These are phyloP conservation scores for Lentinula sp. DNA, from an alignment of 768 basidiomycete genomes.

Conservation along the genomic window DNA sequence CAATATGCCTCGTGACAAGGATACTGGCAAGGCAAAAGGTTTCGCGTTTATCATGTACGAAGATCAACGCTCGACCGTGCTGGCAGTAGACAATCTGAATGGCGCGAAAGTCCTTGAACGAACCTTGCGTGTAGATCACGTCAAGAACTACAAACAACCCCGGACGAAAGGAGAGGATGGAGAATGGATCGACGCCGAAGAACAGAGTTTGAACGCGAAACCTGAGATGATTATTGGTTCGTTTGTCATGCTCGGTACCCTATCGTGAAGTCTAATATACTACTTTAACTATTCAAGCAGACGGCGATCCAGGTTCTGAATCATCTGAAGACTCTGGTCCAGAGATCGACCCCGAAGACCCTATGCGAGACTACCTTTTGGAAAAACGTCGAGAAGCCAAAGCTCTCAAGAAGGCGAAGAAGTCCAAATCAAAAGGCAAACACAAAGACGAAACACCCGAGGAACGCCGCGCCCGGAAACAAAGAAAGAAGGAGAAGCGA, in stretches of 20 bases:
- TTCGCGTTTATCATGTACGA: slow-evolving; percentile 99
- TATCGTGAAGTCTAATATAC: slow-evolving; percentile 1
- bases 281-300: slow-evolving; percentile 22
- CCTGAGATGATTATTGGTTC: slow-evolving; percentile 65
- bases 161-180: slow-evolving; percentile 74
- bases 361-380: slow-evolving; percentile 91
- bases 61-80: slow-evolving; percentile 91
- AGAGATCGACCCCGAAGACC: slow-evolving; percentile 91
- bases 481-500: slow-evolving; percentile 67
- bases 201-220: slow-evolving; percentile 82
- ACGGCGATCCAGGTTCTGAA: slow-evolving; percentile 50
- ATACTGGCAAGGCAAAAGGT: slow-evolving; percentile 84
- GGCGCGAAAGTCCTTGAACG: slow-evolving; percentile 84
- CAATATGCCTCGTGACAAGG: slow-evolving; percentile 91
- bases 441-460: slow-evolving; percentile 75
- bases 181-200: slow-evolving; percentile 80
- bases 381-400: slow-evolving; percentile 70
- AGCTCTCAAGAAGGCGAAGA: slow-evolving; percentile 51
- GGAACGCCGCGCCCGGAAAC: slow-evolving; percentile 71
- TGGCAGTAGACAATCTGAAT: slow-evolving; percentile 98
- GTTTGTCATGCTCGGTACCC: slow-evolving; percentile 10
- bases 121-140: slow-evolving; percentile 88
- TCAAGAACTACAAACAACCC: slow-evolving; percentile 87
- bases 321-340: slow-evolving; percentile 60
- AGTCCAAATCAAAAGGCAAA: slow-evolving; percentile 54